Percentiles rank a stretch among this genome's conserved stretches.
Conservation (phyloP, 116 monocot genomes). For the Iris pallida region DNA sequence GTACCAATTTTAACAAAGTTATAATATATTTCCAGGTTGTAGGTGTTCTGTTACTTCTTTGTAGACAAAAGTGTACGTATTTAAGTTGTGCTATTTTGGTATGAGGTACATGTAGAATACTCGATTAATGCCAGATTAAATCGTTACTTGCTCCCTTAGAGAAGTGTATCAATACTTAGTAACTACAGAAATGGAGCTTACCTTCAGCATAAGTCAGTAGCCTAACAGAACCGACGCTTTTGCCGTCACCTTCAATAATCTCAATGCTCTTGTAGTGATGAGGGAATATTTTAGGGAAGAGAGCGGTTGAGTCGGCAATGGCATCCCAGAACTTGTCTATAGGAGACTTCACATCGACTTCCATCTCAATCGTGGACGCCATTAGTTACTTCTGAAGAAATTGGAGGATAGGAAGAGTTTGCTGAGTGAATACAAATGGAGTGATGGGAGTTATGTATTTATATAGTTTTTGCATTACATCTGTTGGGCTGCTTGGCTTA, state of each 20-base stretch:
- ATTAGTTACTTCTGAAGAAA: constrained; percentile 1
- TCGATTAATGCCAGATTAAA: no score
- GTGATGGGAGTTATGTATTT: neutral
- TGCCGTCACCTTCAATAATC: constrained; percentile 68
- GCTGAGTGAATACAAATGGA: neutral
- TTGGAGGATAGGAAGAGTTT: neutral
- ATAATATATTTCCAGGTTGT: no score
- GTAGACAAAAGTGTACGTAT: no score
- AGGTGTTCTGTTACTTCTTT: no score
- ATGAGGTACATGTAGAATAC: no score
- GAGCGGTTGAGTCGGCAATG: constrained; percentile 28
- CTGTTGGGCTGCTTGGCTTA: neutral
- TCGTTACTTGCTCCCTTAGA: no score
- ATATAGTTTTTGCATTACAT: neutral
- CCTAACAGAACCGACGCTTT: constrained; percentile 46
- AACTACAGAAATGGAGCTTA: neutral
- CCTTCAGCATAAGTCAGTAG: constrained; percentile 43
- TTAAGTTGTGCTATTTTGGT: no score
- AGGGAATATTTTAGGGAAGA: constrained; percentile 69
- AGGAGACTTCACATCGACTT: constrained; percentile 42
- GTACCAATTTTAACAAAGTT: no score
- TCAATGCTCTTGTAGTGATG: constrained; percentile 61
- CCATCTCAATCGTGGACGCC: constrained; percentile 45
- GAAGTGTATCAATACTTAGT: neutral
- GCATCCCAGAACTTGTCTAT: constrained; percentile 61